phyloP scores from a whole-genome alignment of 2,329 filamentous ascomycete genomes.

The Neospermospora avenae region DNA sequence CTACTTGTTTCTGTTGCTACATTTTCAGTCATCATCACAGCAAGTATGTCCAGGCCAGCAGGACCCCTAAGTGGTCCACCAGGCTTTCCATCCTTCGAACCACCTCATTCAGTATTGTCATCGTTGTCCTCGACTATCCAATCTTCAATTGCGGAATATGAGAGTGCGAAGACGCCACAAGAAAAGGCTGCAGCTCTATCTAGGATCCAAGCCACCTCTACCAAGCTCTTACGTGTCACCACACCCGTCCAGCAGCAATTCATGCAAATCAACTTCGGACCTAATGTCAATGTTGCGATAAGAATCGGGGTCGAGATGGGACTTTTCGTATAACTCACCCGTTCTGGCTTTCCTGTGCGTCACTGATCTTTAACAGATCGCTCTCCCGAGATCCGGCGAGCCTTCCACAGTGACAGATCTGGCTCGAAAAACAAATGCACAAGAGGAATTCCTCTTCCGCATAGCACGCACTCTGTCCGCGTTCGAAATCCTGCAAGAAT shows the following conservation, averaged over 20 bases:
- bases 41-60: conserved; percentile 1
- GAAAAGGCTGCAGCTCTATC: conserved; percentile 11
- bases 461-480: conserved; percentile 11
- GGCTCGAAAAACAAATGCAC: not conserved
- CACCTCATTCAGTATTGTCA: not conserved
- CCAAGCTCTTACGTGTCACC: conserved; percentile 9
- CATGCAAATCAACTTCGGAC: conserved; percentile 12
- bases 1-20: too few species aligned
- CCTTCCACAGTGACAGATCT: not conserved
- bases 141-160: conserved; percentile 7
- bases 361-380: not conserved
- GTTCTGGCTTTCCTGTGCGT: too few species aligned
- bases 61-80: not conserved
- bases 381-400: conserved; percentile 3
- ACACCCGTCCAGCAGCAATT: conserved; percentile 11
- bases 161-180: not conserved
- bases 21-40: too few species aligned
- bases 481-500: conserved; percentile 10
- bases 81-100: conserved; percentile 10
- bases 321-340: conserved; percentile 1
- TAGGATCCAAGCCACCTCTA: conserved; percentile 11
- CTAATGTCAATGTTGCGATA: conserved; percentile 12
- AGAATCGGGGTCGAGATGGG: conserved; percentile 16
- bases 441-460: conserved; percentile 13
- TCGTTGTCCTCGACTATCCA: conserved; percentile 4